Percentiles rank a stretch among this genome's conserved stretches.
Conservation (phyloP, 352 stramenopile species). For the Hyaloperonospora arabidopsidis region DNA sequence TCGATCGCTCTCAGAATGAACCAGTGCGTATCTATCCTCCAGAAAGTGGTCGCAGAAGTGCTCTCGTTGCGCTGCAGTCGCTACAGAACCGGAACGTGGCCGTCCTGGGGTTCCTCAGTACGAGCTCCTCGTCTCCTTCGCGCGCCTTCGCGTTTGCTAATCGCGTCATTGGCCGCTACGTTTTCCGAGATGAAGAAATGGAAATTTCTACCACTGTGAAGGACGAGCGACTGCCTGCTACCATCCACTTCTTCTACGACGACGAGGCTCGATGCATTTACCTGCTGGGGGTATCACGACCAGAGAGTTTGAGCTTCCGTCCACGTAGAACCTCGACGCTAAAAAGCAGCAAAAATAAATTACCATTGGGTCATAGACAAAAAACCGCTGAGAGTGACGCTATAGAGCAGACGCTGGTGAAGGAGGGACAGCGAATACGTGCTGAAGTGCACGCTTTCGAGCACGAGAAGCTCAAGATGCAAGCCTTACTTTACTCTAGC, state of each 20-base stretch:
- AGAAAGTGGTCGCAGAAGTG: constrained; percentile 12
- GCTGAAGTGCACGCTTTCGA: constrained; percentile 27
- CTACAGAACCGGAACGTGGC: constrained; percentile 37
- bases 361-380: constrained; percentile 7
- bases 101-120: constrained; percentile 44
- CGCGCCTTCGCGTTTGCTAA: constrained; percentile 47
- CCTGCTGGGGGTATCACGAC: constrained; percentile 40
- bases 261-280: constrained; percentile 38
- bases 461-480: constrained; percentile 52
- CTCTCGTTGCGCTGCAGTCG: constrained; percentile 28
- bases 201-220: constrained; percentile 22
- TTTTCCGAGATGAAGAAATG: constrained; percentile 35
- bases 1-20: constrained; percentile 33
- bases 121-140: constrained; percentile 27
- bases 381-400: neutral
- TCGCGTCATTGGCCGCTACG: constrained; percentile 46
- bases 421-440: constrained; percentile 10
- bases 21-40: constrained; percentile 57
- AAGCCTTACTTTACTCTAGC: constrained; percentile 52
- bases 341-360: constrained; percentile 12
- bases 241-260: constrained; percentile 57
- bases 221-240: constrained; percentile 24
- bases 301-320: constrained; percentile 35
- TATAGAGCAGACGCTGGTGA: constrained; percentile 14
- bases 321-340: neutral